These are phyloP conservation scores for Dictyostelium citrinum DNA, from an alignment of 78 protist species.

Conservation along the genomic window DNA sequence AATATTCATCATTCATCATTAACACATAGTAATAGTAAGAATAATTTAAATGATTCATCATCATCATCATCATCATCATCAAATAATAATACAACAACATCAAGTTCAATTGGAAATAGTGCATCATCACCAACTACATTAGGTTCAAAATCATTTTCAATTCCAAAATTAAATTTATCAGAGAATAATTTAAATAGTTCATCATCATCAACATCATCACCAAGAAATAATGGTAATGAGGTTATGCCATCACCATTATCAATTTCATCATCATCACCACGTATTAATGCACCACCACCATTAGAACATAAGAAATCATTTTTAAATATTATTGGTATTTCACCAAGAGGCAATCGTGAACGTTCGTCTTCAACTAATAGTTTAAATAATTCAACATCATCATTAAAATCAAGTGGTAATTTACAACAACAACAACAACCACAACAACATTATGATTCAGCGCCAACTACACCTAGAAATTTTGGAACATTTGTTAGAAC, in stretches of 20 bases:
- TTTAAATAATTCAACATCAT: not conserved
- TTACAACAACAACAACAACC: not conserved
- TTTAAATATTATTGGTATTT: conserved; percentile 41
- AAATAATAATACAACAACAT: not conserved
- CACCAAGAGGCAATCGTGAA: conserved; percentile 22
- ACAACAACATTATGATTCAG: not conserved
- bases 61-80: not conserved
- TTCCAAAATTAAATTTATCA: conserved; percentile 32
- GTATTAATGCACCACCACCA: not conserved
- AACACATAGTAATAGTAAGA: not conserved
- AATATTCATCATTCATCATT: conserved; percentile 5
- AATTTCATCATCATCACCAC: conserved; percentile 11
- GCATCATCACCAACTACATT: not conserved
- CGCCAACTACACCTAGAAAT: conserved; percentile 51
- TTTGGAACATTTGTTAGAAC: conserved; percentile 21
- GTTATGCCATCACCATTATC: not conserved
- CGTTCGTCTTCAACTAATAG: not conserved
- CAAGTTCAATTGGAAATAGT: not conserved
- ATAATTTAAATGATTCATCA: not conserved
- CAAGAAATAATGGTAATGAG: not conserved
- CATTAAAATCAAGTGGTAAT: not conserved
- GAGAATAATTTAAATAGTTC: not conserved
- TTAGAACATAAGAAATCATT: conserved; percentile 24
- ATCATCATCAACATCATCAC: not conserved
- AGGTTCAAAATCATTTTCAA: not conserved